These are phyloP conservation scores for Yarrowia sp. DNA, from an alignment of 805 yeast species.

Conservation along the genomic window DNA sequence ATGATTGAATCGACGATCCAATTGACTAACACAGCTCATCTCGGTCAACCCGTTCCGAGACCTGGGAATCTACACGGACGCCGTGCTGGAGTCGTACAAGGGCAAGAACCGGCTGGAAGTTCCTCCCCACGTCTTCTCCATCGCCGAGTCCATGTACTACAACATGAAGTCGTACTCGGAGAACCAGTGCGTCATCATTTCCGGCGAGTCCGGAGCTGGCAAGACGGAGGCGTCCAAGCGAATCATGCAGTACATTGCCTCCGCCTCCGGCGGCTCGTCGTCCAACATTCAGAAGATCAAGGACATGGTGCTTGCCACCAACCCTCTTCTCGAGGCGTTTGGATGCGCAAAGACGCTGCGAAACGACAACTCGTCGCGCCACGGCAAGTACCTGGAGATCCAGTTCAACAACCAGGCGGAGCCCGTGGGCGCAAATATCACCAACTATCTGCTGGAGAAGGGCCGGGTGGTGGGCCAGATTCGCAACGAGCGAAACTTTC, in stretches of 20 bases:
- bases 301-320: constrained; percentile 97
- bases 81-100: constrained; percentile 68
- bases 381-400: constrained; percentile 91
- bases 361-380: constrained; percentile 86
- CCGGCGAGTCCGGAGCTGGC: constrained; percentile 98
- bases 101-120: constrained; percentile 92
- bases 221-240: constrained; percentile 97
- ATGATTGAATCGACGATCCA: too few relatives aligned
- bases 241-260: constrained; percentile 92
- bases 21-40: constrained; percentile 48
- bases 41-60: constrained; percentile 97
- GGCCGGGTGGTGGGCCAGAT: constrained; percentile 97
- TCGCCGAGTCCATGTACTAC: constrained; percentile 96
- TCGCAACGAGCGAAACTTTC: constrained; percentile 90
- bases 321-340: constrained; percentile 84
- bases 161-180: constrained; percentile 91
- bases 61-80: constrained; percentile 88
- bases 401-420: constrained; percentile 76
- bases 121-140: constrained; percentile 97
- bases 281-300: constrained; percentile 80
- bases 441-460: constrained; percentile 90
- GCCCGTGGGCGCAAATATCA: constrained; percentile 93
- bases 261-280: constrained; percentile 69
- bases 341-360: constrained; percentile 93
- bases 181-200: constrained; percentile 93